Evolutionary conservation across 768 basidiomycete species (phyloP), one percentile per base, ranked within the genome.

Genomic region (Lactarius trivialis): DNA sequence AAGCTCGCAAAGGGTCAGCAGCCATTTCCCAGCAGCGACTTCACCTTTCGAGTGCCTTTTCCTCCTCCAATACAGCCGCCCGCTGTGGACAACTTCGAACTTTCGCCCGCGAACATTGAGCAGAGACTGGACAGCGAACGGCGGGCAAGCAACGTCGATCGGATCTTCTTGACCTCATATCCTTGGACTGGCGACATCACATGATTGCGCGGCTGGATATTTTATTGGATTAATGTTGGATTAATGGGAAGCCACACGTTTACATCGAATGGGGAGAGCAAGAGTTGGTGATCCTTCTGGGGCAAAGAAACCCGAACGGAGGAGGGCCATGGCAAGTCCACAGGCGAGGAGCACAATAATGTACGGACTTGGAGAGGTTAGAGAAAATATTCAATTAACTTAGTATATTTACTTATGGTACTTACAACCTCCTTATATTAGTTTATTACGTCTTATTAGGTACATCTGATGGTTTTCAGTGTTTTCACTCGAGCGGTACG

Each of bases 361-460:
- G 48, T 21, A 43, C 32, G 51, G 43, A 36, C 48, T 28, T n/a
- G 54, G 34, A 24, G 37, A 24, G 61, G 34, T 43, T 58, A 58
- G 61, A 48, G 37, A 32, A 57, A 37, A 45, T 24, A 30, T 32
- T 34, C 36, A 48, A 58, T 37, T 63, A 63, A 36, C 57, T 58
- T 63, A 48, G 21, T 48, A 58, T 57, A 39, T 63, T 41, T 3
- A 58, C 57, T 53, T 63, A 58, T 63, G 54, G 11, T 63, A 21
- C 24, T 49, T 49, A 53, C 54, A 63, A n/a, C 15, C 49, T 33
- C 56, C 45, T 58, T 63, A 63, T 63, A 63, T 63, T 58, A 54
- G 21, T 32, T 52, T 63, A 57, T 49, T 32, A 6, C 21, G 32
- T 17, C 43, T 45, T 63, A 57, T 36, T 3, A 26, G 45, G 45